Percentiles rank a stretch among this genome's conserved stretches.
phyloP scores from a whole-genome alignment of 2,329 filamentous ascomycete species.

The Emmonsia crescens region DNA sequence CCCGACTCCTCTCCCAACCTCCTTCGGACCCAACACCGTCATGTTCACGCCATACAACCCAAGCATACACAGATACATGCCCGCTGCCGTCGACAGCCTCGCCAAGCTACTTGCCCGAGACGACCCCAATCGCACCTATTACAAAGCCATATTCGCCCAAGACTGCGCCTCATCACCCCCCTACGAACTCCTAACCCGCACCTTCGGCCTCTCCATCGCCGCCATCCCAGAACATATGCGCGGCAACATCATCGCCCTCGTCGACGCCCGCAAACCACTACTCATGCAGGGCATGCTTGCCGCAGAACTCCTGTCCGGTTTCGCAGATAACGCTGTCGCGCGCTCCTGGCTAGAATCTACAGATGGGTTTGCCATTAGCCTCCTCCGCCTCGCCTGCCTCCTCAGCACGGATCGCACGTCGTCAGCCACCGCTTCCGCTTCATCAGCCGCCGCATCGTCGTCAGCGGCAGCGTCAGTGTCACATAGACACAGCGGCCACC shows the following conservation, averaged over 20 bases:
- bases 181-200: conserved; percentile 71
- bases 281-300: conserved; percentile 87
- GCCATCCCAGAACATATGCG: conserved; percentile 65
- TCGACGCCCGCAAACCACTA: conserved; percentile 76
- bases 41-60: conserved; percentile 77
- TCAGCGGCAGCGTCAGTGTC: conserved; percentile 26
- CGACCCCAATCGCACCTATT: conserved; percentile 81
- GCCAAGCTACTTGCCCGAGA: conserved; percentile 88
- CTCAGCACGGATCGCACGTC: conserved; percentile 55
- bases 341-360: conserved; percentile 71
- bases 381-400: conserved; percentile 64
- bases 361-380: conserved; percentile 71
- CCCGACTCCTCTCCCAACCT: conserved; percentile 59
- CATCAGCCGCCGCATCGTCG: neutral
- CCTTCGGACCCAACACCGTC: conserved; percentile 44
- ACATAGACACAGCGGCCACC: conserved; percentile 22
- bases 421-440: neutral
- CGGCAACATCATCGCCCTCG: conserved; percentile 51
- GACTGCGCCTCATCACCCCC: conserved; percentile 51
- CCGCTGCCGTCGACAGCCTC: conserved; percentile 77
- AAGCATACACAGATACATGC: conserved; percentile 72
- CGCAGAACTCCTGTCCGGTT: conserved; percentile 72
- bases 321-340: conserved; percentile 64
- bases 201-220: conserved; percentile 78
- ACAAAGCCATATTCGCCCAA: conserved; percentile 67